Conservation (phyloP, 2,329 filamentous ascomycete species). For the Meredithiella fracta region DNA sequence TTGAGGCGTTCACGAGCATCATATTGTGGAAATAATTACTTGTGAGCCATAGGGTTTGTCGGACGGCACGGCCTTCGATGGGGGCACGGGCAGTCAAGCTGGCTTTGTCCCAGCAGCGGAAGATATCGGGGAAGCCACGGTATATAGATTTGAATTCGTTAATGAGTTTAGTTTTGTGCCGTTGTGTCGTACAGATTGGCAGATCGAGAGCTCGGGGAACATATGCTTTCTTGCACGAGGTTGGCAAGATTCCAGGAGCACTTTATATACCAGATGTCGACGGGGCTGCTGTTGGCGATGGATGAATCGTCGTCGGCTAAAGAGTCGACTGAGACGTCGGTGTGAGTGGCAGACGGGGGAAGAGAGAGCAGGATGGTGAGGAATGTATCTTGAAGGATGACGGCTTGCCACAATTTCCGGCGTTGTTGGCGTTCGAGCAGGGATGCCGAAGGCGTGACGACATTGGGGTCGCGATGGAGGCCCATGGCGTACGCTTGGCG, state of each 20-base stretch:
- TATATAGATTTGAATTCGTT: conserved; percentile 55
- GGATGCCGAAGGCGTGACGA: conserved; percentile 49
- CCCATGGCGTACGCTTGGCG: conserved; percentile 71
- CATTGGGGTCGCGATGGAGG: conserved; percentile 61
- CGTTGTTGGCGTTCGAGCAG: conserved; percentile 62
- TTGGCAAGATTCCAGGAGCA: conserved; percentile 68
- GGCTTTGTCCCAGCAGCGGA: conserved; percentile 50
- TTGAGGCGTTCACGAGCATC: conserved; percentile 60
- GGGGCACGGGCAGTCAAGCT: conserved; percentile 40
- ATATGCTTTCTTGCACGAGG: conserved; percentile 60
- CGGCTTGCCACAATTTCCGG: conserved; percentile 67
- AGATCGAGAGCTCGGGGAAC: conserved; percentile 57
- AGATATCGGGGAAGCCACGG: conserved; percentile 52
- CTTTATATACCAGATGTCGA: conserved; percentile 54
- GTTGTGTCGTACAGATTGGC: conserved; percentile 50
- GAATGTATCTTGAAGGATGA: conserved; percentile 67
- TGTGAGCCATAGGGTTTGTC: conserved; percentile 64
- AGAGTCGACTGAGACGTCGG: conserved; percentile 61
- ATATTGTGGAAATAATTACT: conserved; percentile 72
- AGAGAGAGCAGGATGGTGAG: conserved; percentile 61
- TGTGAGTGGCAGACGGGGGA: conserved; percentile 62
- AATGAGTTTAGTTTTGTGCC: conserved; percentile 54
- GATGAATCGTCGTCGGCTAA: conserved; percentile 45
- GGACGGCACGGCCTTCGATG: conserved; percentile 47
- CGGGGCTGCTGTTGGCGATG: conserved; percentile 43